phyloP scores from a whole-genome alignment of 2,329 filamentous ascomycete genomes.

The Botrytis fragariae region DNA sequence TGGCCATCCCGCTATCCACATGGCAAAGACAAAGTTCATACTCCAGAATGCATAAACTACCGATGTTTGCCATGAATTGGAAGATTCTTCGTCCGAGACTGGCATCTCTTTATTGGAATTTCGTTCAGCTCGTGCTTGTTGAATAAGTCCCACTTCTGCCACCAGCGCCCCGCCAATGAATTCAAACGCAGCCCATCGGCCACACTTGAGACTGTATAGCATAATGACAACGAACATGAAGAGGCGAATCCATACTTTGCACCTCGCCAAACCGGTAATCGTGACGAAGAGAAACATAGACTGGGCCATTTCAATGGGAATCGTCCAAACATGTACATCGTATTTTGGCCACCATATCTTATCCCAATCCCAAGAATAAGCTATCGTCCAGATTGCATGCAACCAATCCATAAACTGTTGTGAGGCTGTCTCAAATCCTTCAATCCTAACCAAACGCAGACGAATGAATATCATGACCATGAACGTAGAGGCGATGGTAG shows the following conservation, averaged over 20 bases:
- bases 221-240: constrained; percentile 29
- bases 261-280: constrained; percentile 33
- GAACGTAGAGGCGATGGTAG: constrained; percentile 29
- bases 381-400: constrained; percentile 17
- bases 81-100: background rate
- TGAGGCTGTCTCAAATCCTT: background rate
- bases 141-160: constrained; percentile 45
- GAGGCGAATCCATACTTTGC: constrained; percentile 30
- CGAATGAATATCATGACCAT: constrained; percentile 17
- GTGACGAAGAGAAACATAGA: constrained; percentile 35
- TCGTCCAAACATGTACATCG: constrained; percentile 33
- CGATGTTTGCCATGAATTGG: constrained; percentile 9
- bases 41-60: constrained; percentile 31
- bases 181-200: constrained; percentile 39
- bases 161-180: constrained; percentile 49
- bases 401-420: constrained; percentile 16
- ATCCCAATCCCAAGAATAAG: constrained; percentile 21
- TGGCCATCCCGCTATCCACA: constrained; percentile 37
- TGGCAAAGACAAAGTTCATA: constrained; percentile 30
- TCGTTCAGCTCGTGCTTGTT: constrained; percentile 27
- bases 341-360: constrained; percentile 17
- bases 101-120: constrained; percentile 21
- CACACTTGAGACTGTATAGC: constrained; percentile 32
- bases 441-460: background rate
- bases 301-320: constrained; percentile 37